Evolutionary conservation across 208 protist genomes (phyloP).

Genomic region (Crithidia bombi): DNA sequence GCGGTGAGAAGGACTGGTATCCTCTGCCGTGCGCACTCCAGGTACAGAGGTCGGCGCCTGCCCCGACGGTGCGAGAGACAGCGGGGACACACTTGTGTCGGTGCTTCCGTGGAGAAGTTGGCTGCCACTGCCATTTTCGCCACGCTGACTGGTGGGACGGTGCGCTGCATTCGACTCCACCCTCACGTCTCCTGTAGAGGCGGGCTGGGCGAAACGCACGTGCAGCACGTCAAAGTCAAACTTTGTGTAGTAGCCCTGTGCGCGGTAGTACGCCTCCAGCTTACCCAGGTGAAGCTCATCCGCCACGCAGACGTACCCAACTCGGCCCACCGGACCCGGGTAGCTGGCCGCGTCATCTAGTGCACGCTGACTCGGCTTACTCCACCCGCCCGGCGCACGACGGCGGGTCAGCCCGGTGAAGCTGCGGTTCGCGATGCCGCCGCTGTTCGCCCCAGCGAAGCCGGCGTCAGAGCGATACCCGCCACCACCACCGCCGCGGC

Average conservation of each 20-base stretch:
- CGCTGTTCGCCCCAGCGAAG: neutral
- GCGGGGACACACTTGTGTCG: neutral
- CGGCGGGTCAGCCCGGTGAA: conserved; percentile 16
- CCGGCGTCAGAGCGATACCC: conserved; percentile 32
- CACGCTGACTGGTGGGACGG: neutral
- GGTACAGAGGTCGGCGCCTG: neutral
- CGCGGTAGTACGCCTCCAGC: conserved; percentile 60
- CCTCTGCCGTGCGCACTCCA: conserved; percentile 12
- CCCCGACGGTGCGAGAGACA: too few species aligned
- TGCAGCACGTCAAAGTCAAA: conserved; percentile 83
- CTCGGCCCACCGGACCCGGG: conserved; percentile 43
- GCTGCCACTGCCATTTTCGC: neutral
- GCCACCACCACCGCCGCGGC: conserved; percentile 6
- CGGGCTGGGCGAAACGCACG: conserved; percentile 61
- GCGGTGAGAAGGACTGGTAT: conserved; percentile 8
- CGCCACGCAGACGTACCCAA: conserved; percentile 79
- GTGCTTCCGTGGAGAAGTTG: neutral
- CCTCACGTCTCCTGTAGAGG: conserved; percentile 18
- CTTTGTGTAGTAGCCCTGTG: conserved; percentile 78
- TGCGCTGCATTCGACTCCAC: neutral
- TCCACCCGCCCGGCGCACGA: conserved; percentile 27
- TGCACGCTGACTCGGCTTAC: conserved; percentile 30
- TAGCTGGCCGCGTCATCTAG: conserved; percentile 27
- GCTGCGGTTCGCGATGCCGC: conserved; percentile 4
- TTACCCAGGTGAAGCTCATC: conserved; percentile 74